A percentile compares a stretch with the other conserved stretches of the same genome.
Conservation (phyloP, 1,284 basidiomycete genomes). For the Stygiomarasmius scandens region DNA sequence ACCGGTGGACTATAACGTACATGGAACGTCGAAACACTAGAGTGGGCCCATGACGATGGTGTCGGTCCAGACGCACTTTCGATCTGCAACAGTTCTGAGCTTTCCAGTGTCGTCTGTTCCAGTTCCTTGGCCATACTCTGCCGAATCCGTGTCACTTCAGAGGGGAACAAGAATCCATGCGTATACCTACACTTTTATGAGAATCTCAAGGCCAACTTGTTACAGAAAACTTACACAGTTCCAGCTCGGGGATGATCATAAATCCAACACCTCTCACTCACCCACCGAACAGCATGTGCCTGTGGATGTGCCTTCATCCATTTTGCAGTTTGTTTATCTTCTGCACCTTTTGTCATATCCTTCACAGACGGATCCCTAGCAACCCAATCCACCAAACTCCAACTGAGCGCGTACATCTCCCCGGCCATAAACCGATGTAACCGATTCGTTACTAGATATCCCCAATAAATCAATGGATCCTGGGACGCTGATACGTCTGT, state of each 20-base stretch:
- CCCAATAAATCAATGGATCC: conserved; percentile 90
- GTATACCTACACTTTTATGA: conserved; percentile 63
- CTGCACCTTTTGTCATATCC: conserved; percentile 77
- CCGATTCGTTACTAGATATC: conserved; percentile 89
- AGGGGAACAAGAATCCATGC: conserved; percentile 97
- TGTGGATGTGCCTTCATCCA: conserved; percentile 94
- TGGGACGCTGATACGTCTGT: background rate
- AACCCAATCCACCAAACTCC: conserved; percentile 89
- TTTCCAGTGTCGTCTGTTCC: conserved; percentile 20
- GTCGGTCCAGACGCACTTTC: conserved; percentile 31
- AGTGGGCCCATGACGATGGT: conserved; percentile 71
- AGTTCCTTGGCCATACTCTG: conserved; percentile 47
- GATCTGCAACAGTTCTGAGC: conserved; percentile 7
- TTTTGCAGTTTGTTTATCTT: conserved; percentile 94
- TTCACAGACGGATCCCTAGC: conserved; percentile 74
- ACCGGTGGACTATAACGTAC: conserved; percentile 77
- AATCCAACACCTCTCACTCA: conserved; percentile 94
- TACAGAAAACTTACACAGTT: conserved; percentile 72
- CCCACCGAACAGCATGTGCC: conserved; percentile 82
- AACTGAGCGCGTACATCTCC: conserved; percentile 91
- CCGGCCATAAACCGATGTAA: conserved; percentile 96
- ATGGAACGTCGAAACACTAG: conserved; percentile 87
- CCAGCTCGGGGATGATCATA: conserved; percentile 95
- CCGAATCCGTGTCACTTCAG: conserved; percentile 76
- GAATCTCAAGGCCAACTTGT: background rate